Evolutionary conservation across 805 yeast genomes (phyloP).

Genomic region (Millerago galiae): DNA sequence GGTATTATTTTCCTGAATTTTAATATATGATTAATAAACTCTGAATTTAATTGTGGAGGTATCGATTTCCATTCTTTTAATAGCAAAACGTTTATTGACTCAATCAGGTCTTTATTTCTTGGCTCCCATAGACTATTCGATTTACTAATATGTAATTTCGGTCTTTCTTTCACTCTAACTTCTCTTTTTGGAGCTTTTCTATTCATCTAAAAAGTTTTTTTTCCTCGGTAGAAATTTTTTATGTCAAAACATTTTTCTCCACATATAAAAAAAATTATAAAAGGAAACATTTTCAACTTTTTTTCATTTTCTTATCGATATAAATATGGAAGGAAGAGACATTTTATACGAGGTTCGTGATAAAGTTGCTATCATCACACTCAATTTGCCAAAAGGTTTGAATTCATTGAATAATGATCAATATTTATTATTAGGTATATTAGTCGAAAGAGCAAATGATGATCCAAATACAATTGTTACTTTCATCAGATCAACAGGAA

Average conservation of each 20-base stretch:
- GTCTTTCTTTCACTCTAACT: no score
- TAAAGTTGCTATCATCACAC: conserved; percentile 53
- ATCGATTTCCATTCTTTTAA: conserved; percentile 14
- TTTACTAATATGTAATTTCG: no score
- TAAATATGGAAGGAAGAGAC: conserved; percentile 20
- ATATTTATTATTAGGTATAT: conserved; percentile 52
- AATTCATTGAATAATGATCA: conserved; percentile 67
- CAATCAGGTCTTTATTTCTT: background rate
- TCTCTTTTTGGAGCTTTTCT: no score
- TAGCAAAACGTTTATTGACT: background rate
- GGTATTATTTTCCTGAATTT: conserved; percentile 15
- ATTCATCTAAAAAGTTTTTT: no score
- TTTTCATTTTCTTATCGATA: background rate
- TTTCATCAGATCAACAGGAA: conserved; percentile 61
- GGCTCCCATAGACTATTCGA: no score
- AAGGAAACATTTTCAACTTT: no score
- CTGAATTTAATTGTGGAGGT: conserved; percentile 11
- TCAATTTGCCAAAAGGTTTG: conserved; percentile 52
- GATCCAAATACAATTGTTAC: conserved; percentile 61
- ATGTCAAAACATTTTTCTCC: no score
- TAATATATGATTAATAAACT: conserved; percentile 13
- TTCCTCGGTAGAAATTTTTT: no score
- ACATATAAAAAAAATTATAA: no score
- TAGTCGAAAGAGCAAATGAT: conserved; percentile 54
- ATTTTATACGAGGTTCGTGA: conserved; percentile 31